Conservation (phyloP, 2,329 filamentous ascomycete species). For the Fusarium subtropicale region DNA sequence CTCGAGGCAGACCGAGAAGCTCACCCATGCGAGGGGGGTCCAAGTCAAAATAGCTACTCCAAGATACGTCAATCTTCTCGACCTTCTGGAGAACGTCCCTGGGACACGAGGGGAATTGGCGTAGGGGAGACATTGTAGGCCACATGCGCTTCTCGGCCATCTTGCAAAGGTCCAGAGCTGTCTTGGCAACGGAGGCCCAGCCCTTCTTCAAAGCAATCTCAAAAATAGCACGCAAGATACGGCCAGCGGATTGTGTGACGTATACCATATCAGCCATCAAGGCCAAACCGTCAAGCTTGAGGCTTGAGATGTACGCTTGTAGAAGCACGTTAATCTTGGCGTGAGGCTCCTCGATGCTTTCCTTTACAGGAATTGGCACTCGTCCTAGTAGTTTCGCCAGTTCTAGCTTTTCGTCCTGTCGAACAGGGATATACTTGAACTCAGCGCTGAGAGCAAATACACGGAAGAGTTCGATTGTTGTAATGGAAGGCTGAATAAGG, state of each 20-base stretch:
- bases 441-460: constrained; percentile 96
- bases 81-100: constrained; percentile 90
- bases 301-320: constrained; percentile 94
- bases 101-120: constrained; percentile 87
- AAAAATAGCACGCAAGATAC: constrained; percentile 94
- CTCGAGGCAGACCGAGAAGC: constrained; percentile 88
- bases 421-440: constrained; percentile 98
- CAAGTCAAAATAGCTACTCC: constrained; percentile 94
- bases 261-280: constrained; percentile 99
- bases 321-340: constrained; percentile 98
- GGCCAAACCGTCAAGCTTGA: constrained; percentile 92
- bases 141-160: constrained; percentile 99
- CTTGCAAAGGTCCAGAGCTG: constrained; percentile 93
- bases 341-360: constrained; percentile 95
- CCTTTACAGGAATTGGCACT: constrained; percentile 96
- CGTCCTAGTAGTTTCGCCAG: constrained; percentile 88
- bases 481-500: constrained; percentile 92
- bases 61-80: constrained; percentile 93
- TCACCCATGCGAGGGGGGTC: constrained; percentile 97
- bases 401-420: constrained; percentile 97
- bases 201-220: constrained; percentile 98
- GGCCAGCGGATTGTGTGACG: constrained; percentile 95
- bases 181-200: constrained; percentile 93
- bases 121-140: constrained; percentile 96
- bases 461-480: constrained; percentile 94